phyloP scores from a whole-genome alignment of 768 basidiomycete genomes.

The Collybia sp. region DNA sequence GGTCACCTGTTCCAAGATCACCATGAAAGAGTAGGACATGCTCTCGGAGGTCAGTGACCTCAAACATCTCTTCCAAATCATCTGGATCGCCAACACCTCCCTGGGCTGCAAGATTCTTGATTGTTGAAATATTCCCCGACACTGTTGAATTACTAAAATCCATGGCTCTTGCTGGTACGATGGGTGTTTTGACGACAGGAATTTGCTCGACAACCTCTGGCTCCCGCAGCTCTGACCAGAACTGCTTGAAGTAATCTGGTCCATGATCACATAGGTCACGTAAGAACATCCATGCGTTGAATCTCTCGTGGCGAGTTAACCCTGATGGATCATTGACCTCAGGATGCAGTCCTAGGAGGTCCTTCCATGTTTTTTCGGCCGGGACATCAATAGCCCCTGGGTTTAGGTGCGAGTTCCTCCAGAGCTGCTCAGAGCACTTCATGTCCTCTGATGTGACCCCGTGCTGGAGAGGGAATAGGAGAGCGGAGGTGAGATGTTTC shows the following conservation, averaged over 20 bases:
- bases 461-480: conserved; percentile 10
- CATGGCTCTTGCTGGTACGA: not conserved
- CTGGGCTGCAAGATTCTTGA: conserved; percentile 4
- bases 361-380: not conserved
- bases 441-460: conserved; percentile 4
- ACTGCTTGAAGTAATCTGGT: conserved; percentile 8
- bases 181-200: conserved; percentile 5
- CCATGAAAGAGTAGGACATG: conserved; percentile 11
- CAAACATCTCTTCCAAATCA: not conserved
- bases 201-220: conserved; percentile 10
- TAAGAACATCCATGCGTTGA: conserved; percentile 11
- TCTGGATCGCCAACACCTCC: not conserved
- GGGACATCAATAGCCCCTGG: not conserved
- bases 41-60: conserved; percentile 3
- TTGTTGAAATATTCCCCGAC: not conserved
- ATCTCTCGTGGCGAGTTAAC: conserved; percentile 8
- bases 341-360: conserved; percentile 3
- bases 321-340: conserved; percentile 2
- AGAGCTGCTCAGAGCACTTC: conserved; percentile 2
- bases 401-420: conserved; percentile 4
- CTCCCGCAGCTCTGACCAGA: conserved; percentile 1
- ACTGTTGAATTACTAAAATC: not conserved
- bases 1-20: conserved; percentile 13
- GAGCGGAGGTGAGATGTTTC: conserved; percentile 12
- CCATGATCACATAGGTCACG: conserved; percentile 9